Evolutionary conservation across 129 eudicot genomes (phyloP), one percentile per base, ranked within the genome.

Genomic region (Flaveria linearis): DNA sequence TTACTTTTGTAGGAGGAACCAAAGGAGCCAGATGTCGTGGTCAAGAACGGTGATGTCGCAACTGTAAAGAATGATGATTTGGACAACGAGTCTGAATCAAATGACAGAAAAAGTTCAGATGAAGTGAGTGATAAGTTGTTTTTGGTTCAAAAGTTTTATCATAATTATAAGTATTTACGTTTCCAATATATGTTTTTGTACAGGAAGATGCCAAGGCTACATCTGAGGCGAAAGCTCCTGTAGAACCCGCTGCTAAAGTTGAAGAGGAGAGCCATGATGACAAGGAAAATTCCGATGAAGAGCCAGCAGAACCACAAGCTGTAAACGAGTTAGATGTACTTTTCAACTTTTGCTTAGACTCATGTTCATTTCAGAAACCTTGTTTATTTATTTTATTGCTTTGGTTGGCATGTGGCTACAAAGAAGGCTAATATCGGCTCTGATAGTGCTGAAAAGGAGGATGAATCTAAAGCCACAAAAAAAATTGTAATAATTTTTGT

Each of bases 41-140:
- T 78, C 46, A 84, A 86, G 39, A 78, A 70, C 12, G 89, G 46
- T 13, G 50, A 88, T 36, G 83, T 55, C 66, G 78, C 82, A 26
- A 83, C 87, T 47, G 49, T 72, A 72, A 89, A 83, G 80, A 73
- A 82, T 25, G 89, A 41, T 7, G 89, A 87, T 30, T 84, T 91
- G 18, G 82, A 88, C 57, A 82, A 78, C 45, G 86, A 78, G 4
- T 84, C 91, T 30, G 87, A 78, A 4, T 80, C 85, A 60, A 86
- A 89, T n/a, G 88, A n/a, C 69, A 2, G 45, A 36, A 49, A 83
- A 25, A 69, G 69, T 52, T 78, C 81, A 17, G 91, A 84, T 71
- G 86, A 76, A 78, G 81, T 72, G 68, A 71, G 79, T 16, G 22
- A 17, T 9, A 17, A 9, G 16, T 7, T 63, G 72, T 41, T 2